These are phyloP conservation scores for Xylaria longipes DNA, from an alignment of 495 filamentous ascomycete genomes.

Conservation along the genomic window DNA sequence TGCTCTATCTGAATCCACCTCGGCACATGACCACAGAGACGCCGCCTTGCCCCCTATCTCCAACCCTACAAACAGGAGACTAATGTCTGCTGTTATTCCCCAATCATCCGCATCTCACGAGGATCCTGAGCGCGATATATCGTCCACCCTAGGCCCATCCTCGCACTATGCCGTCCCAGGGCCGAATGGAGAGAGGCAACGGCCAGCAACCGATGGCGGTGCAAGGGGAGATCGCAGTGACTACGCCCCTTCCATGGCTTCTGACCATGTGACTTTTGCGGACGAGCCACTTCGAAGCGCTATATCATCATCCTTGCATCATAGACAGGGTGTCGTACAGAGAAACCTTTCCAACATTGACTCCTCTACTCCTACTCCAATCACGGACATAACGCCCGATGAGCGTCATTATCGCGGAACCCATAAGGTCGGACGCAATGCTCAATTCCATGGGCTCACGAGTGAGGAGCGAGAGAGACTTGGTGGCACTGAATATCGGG, in stretches of 20 bases:
- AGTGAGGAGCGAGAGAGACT: constrained; percentile 72
- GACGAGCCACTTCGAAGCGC: constrained; percentile 25
- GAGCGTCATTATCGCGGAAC: constrained; percentile 36
- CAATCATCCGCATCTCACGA: background rate
- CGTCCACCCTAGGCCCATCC: background rate
- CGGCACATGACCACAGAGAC: background rate
- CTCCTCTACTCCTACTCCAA: constrained; percentile 19
- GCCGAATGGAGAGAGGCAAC: background rate
- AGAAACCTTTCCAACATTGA: constrained; percentile 29
- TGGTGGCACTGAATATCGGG: constrained; percentile 81
- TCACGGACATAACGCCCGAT: constrained; percentile 2
- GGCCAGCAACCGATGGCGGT: background rate
- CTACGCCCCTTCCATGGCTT: constrained; percentile 11
- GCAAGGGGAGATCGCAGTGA: background rate
- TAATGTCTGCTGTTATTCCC: constrained; percentile 29
- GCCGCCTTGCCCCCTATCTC: constrained; percentile 31
- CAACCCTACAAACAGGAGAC: constrained; percentile 31
- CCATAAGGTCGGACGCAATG: constrained; percentile 67
- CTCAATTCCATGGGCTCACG: constrained; percentile 73
- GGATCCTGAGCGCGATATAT: background rate
- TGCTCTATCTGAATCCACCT: constrained; percentile 5
- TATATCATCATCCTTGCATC: constrained; percentile 30
- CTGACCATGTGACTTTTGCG: constrained; percentile 36
- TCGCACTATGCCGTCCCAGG: background rate
- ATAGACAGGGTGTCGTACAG: constrained; percentile 25